These are phyloP conservation scores for Neurospora tetraspora DNA, from an alignment of 495 filamentous ascomycete genomes.

Conservation along the genomic window DNA sequence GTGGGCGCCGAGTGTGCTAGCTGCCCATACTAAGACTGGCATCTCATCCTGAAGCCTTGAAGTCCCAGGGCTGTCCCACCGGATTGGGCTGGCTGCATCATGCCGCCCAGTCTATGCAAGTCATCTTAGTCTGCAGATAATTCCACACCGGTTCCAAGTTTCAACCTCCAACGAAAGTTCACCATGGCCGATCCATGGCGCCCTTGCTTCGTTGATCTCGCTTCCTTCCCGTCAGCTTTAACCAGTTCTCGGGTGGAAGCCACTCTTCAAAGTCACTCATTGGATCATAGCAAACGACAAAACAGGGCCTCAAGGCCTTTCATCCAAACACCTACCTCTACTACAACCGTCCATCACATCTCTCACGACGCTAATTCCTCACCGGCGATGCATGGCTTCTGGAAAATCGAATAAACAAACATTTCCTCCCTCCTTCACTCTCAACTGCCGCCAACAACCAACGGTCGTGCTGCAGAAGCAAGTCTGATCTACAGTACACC, in stretches of 20 bases:
- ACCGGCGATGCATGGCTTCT: neutral
- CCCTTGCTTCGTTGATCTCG: neutral
- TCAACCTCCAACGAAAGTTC: neutral
- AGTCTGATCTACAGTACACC: neutral
- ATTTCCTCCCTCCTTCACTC: neutral
- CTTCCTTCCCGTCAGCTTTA: neutral
- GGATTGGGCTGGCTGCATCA: slow-evolving; percentile 20
- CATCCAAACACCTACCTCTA: neutral
- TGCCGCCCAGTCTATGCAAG: neutral
- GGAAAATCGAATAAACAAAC: neutral
- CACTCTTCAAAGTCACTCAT: neutral
- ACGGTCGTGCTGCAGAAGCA: neutral
- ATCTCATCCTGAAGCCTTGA: neutral
- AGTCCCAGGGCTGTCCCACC: slow-evolving; percentile 5
- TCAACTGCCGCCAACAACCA: neutral
- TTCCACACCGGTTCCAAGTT: neutral
- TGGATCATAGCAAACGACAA: neutral
- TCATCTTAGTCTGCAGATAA: neutral
- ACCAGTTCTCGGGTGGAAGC: neutral
- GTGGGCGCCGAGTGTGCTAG: slow-evolving; percentile 30
- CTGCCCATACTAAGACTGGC: slow-evolving; percentile 30
- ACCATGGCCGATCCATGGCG: neutral
- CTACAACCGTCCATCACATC: neutral
- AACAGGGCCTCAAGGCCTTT: neutral
- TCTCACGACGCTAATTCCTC: neutral